These are phyloP conservation scores for Xylaria hypoxylon DNA, from an alignment of 2,329 filamentous ascomycete genomes.

Conservation along the genomic window DNA sequence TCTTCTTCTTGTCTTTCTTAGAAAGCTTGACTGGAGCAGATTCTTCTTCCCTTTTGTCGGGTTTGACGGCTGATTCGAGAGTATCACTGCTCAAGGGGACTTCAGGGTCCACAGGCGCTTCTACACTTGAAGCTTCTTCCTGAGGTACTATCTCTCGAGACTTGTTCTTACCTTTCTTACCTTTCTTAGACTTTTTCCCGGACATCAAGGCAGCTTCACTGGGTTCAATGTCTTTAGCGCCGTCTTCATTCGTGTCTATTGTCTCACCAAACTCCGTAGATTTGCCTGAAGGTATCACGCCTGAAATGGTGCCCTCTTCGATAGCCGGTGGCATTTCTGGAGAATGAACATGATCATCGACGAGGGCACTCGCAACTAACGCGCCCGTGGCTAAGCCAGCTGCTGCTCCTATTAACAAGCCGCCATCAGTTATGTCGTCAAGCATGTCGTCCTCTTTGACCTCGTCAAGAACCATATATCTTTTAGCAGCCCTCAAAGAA, in stretches of 20 bases:
- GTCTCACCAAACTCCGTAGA: neutral
- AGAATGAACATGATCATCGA: slow-evolving; percentile 3
- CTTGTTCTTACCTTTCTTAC: slow-evolving; percentile 55
- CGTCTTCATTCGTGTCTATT: slow-evolving; percentile 19
- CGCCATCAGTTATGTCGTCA: slow-evolving; percentile 10
- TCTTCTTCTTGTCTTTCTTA: slow-evolving; percentile 41
- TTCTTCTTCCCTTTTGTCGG: slow-evolving; percentile 15
- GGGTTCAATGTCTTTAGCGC: slow-evolving; percentile 19
- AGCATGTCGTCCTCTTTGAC: slow-evolving; percentile 20
- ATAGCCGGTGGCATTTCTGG: neutral
- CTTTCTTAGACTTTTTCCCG: slow-evolving; percentile 53
- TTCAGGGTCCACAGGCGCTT: neutral
- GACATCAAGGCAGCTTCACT: slow-evolving; percentile 25
- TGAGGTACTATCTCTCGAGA: slow-evolving; percentile 35
- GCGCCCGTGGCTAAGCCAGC: slow-evolving; percentile 17
- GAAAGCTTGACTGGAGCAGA: slow-evolving; percentile 42
- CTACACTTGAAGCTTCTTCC: slow-evolving; percentile 15
- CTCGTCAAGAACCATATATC: slow-evolving; percentile 20
- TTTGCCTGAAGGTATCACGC: slow-evolving; percentile 1
- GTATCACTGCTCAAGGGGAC: slow-evolving; percentile 7
- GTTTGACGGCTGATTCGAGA: neutral
- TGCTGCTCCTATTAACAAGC: slow-evolving; percentile 10
- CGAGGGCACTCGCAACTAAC: slow-evolving; percentile 19
- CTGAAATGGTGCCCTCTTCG: slow-evolving; percentile 19
- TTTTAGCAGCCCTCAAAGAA: slow-evolving; percentile 30